These are phyloP conservation scores for Pichia ethanolica DNA, from an alignment of 805 yeast genomes.

Conservation along the genomic window DNA sequence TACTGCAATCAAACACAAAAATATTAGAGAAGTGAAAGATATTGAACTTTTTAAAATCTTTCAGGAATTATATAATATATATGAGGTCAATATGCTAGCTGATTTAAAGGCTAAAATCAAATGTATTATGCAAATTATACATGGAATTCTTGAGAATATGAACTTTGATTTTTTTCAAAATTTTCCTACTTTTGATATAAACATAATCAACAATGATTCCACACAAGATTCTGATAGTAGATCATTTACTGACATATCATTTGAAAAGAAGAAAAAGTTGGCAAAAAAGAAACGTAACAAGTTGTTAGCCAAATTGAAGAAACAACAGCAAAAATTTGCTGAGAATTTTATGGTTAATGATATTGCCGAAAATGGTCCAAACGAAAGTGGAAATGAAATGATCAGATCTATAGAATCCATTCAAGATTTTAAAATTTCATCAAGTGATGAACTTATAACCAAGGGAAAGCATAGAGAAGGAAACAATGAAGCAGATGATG, in stretches of 20 bases:
- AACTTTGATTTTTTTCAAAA: background rate
- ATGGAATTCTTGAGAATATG: background rate
- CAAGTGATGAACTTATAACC: background rate
- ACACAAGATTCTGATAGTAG: conserved; percentile 4
- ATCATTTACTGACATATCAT: conserved; percentile 30
- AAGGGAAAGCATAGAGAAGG: too few species aligned
- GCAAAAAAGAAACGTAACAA: conserved; percentile 67
- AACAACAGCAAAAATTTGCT: conserved; percentile 72
- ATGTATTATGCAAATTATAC: conserved; percentile 2
- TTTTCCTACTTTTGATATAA: conserved; percentile 5
- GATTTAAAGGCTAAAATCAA: conserved; percentile 2
- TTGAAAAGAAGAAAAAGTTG: conserved; percentile 52
- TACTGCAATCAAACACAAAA: conserved; percentile 31
- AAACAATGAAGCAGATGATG: conserved; percentile 8
- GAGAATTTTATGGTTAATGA: conserved; percentile 39
- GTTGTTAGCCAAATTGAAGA: conserved; percentile 69
- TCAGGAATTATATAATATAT: conserved; percentile 2
- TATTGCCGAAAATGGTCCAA: conserved; percentile 12
- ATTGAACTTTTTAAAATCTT: conserved; percentile 3
- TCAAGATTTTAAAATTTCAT: conserved; percentile 9
- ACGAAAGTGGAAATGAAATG: conserved; percentile 17
- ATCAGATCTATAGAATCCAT: conserved; percentile 20
- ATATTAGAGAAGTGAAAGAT: conserved; percentile 5
- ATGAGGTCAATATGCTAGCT: conserved; percentile 3
- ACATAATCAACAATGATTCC: conserved; percentile 11